Base-by-base conservation (phyloP, 179 eudicot genomes). In the Drosera spatulata region DNA sequence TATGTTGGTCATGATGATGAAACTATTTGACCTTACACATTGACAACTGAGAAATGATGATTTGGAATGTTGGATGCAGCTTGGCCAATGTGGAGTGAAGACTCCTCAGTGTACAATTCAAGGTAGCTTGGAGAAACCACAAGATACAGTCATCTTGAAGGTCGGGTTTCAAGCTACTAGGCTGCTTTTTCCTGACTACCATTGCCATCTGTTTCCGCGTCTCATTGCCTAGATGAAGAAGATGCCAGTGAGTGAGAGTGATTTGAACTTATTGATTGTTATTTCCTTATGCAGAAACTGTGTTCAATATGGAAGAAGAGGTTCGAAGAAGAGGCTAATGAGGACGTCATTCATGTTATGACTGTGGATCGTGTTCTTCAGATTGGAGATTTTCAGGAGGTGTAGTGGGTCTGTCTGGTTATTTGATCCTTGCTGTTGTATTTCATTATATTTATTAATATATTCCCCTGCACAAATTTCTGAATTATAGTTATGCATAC, bases 81-180 rank as follows among this genome's bases (percentile, higher is more conserved):
- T 91, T 33, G 80, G 77, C 57, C 96, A 91, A 64, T 69, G 84
- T 64, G 85, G 91, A 41, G 48, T 82, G 71, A 79, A 91, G 71
- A 91, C 96, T 69, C 95, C 87, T 3, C 96, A 91, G 73, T 91
- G 98, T 69, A 88, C 96, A 14, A 79, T 91, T 62, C 94, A 83
- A 69, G 98, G 98, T 56, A 77, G 69, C 78, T 83, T 88, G 33
- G 33, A 22, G 33, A 22, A 22, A 22, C 33, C 33, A 22, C 33
- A 22, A 22, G 33, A 22, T 22, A 56, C 76, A 66, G 13, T 53
- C 65, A 48, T 67, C 7, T 54, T 88, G 65, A 80, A 77, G 91
- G 96, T 88, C 55, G 44, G 45, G 38, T 56, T 57, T 8, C 15
- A 39, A 8, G 8, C 14, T 9, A 0, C 33, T 22, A 22, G 33